phyloP scores from a whole-genome alignment of 2,329 filamentous ascomycete genomes.

The Knufia petricola region DNA sequence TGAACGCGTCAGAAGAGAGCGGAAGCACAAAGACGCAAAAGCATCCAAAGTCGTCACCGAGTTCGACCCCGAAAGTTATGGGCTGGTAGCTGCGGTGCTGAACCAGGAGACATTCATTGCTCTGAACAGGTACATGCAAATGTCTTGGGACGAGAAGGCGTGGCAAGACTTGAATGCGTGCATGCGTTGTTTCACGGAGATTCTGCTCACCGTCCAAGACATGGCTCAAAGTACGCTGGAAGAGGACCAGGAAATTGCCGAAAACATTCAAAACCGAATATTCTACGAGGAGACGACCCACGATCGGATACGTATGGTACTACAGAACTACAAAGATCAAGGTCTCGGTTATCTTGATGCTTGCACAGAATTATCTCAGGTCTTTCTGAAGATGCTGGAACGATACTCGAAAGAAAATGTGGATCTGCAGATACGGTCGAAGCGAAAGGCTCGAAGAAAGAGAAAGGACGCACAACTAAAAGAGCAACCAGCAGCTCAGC shows the following conservation, averaged over 20 bases:
- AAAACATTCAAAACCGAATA: conserved; percentile 93
- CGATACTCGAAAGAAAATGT: conserved; percentile 89
- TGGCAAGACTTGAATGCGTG: conserved; percentile 80
- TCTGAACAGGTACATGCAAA: conserved; percentile 72
- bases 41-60: conserved; percentile 40
- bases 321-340: conserved; percentile 84
- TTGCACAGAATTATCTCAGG: conserved; percentile 79
- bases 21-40: conserved; percentile 46
- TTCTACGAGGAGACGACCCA: conserved; percentile 97
- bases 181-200: conserved; percentile 92
- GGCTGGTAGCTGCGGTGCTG: conserved; percentile 76
- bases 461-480: conserved; percentile 52
- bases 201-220: conserved; percentile 81
- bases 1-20: conserved; percentile 61
- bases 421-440: conserved; percentile 84
- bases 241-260: conserved; percentile 94
- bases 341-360: conserved; percentile 89
- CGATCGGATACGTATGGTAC: conserved; percentile 70
- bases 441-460: conserved; percentile 62
- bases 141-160: conserved; percentile 67
- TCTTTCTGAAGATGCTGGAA: conserved; percentile 86
- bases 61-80: conserved; percentile 64
- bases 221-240: conserved; percentile 78
- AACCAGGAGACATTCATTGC: conserved; percentile 93
- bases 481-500: conserved; percentile 26